A percentile compares a stretch with the other conserved stretches of the same genome.
These are phyloP conservation scores for Nyssa sinensis DNA, from an alignment of 148 eudicot species.

Conservation along the genomic window DNA sequence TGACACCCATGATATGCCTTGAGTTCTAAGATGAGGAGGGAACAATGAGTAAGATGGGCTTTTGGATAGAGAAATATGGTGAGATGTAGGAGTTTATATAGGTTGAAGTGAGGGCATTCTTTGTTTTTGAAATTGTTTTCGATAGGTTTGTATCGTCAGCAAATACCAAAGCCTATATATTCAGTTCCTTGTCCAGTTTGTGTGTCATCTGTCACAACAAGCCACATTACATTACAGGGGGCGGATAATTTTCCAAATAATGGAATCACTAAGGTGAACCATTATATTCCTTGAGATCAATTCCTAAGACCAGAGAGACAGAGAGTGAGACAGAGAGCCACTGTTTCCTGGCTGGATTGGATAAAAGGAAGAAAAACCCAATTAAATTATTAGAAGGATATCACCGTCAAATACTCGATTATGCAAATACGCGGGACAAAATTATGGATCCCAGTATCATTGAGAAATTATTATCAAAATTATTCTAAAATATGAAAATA, in stretches of 20 bases:
- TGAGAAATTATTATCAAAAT: too few species aligned
- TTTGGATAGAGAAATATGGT: neutral
- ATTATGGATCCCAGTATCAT: too few species aligned
- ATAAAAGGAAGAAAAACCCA: too few species aligned
- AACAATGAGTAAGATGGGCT: neutral
- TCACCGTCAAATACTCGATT: too few species aligned
- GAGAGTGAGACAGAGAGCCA: neutral
- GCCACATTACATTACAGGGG: neutral
- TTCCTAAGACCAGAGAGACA: neutral
- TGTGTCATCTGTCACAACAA: neutral
- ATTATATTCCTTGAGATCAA: neutral
- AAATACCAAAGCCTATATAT: neutral
- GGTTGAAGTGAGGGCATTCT: neutral
- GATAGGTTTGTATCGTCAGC: neutral
- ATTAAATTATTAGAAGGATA: too few species aligned
- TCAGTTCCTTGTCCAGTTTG: neutral
- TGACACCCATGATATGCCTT: neutral
- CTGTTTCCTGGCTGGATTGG: too few species aligned
- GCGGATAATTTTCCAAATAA: too few species aligned
- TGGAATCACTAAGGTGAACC: too few species aligned
- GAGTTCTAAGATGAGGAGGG: neutral
- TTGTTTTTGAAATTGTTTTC: neutral
- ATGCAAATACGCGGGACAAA: too few species aligned
- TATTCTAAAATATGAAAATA: too few species aligned
- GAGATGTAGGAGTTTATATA: neutral